Percentiles rank a stretch among this genome's conserved stretches.
Evolutionary conservation across 2,329 filamentous ascomycete genomes (phyloP).

Genomic region (Coleophoma cylindrospora): DNA sequence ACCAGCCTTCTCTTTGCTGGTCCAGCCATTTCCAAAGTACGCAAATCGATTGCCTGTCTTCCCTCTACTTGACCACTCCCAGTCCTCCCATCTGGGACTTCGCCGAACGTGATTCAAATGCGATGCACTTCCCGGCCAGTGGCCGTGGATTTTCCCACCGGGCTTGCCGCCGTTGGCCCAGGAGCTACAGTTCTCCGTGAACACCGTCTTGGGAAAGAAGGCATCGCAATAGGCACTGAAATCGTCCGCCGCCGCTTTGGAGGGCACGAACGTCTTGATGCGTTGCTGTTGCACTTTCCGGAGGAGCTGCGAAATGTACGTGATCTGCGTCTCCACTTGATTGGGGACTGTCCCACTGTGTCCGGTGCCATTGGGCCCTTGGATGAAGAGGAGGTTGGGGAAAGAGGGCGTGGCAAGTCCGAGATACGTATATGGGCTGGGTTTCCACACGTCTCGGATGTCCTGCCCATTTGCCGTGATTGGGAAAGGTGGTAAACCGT

Average conservation of each 20-base stretch:
- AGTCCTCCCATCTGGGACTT: constrained; percentile 56
- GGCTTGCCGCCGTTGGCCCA: constrained; percentile 68
- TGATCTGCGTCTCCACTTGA: constrained; percentile 59
- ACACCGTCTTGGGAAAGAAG: constrained; percentile 48
- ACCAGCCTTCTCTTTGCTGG: constrained; percentile 46
- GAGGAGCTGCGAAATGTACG: constrained; percentile 61
- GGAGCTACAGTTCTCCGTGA: constrained; percentile 59
- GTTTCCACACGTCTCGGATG: constrained; percentile 50
- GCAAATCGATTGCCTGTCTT: constrained; percentile 37
- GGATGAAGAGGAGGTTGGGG: constrained; percentile 62
- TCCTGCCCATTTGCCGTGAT: constrained; percentile 50
- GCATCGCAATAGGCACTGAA: constrained; percentile 54
- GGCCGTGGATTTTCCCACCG: constrained; percentile 58
- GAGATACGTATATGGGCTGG: constrained; percentile 61
- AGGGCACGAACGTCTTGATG: constrained; percentile 56
- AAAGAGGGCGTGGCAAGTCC: constrained; percentile 59
- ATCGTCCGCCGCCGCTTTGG: constrained; percentile 55
- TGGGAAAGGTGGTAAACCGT: constrained; percentile 54
- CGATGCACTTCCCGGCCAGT: constrained; percentile 65
- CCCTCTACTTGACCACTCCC: constrained; percentile 43
- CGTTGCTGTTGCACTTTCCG: constrained; percentile 63
- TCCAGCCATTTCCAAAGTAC: constrained; percentile 67
- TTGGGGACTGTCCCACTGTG: constrained; percentile 64
- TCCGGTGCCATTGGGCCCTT: constrained; percentile 54
- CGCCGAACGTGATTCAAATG: constrained; percentile 53